These are phyloP conservation scores for Pleurotus giganteus DNA, from an alignment of 768 basidiomycete species.

Conservation along the genomic window DNA sequence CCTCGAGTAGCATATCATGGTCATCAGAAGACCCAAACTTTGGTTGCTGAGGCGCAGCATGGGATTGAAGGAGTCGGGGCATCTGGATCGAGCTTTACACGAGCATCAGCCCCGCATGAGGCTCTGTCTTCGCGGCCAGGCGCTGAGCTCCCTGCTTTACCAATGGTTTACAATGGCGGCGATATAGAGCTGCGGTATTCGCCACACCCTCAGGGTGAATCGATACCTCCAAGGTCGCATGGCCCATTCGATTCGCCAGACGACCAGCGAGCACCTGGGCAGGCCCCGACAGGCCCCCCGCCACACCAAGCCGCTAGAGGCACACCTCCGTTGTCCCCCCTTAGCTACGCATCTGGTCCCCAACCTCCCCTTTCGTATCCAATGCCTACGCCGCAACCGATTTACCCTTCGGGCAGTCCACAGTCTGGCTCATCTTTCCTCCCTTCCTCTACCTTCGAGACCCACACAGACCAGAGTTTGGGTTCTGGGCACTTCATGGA, in stretches of 20 bases:
- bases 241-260: neutral
- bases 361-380: constrained; percentile 7
- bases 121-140: neutral
- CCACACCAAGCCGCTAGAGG: neutral
- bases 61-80: constrained; percentile 47
- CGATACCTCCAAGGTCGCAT: neutral
- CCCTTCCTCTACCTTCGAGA: neutral
- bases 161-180: neutral
- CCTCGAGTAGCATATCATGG: constrained; percentile 71
- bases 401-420: neutral
- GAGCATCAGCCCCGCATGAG: neutral
- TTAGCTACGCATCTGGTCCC: neutral
- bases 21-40: constrained; percentile 56
- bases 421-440: neutral
- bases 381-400: constrained; percentile 5
- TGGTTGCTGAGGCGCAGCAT: constrained; percentile 62
- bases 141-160: neutral
- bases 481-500: constrained; percentile 10
- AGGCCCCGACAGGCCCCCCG: neutral
- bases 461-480: constrained; percentile 6
- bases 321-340: neutral
- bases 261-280: neutral
- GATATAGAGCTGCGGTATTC: neutral
- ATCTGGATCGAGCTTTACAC: constrained; percentile 2
- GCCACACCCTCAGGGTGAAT: neutral